phyloP scores from a whole-genome alignment of 331 rosid genomes.

The Malus hybrid region DNA sequence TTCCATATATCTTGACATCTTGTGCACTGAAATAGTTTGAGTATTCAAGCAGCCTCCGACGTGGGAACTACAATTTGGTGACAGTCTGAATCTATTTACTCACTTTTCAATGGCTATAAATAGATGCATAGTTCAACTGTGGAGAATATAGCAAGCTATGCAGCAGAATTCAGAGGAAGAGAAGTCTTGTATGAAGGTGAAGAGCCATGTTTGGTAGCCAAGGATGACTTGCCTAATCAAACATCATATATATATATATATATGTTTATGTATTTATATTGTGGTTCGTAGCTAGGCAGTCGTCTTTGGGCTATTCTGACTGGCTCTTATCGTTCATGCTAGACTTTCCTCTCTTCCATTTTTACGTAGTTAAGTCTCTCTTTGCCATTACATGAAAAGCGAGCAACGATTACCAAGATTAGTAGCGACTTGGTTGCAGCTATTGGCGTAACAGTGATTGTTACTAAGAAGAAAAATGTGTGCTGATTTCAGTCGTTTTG shows the following conservation, averaged over 20 bases:
- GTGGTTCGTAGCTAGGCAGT: neutral
- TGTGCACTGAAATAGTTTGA: no score
- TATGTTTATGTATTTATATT: no score
- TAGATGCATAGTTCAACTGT: neutral
- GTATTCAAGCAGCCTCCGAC: no score
- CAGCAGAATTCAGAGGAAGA: slow-evolving; percentile 24
- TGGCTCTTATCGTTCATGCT: slow-evolving; percentile 52
- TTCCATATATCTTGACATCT: no score
- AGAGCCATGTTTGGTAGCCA: slow-evolving; percentile 56
- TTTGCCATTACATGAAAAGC: no score
- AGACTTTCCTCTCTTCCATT: slow-evolving; percentile 43
- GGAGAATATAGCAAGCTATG: neutral
- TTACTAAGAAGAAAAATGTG: no score
- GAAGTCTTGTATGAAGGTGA: slow-evolving; percentile 51
- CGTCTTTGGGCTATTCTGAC: slow-evolving; percentile 34
- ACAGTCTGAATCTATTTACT: neutral
- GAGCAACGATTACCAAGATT: no score
- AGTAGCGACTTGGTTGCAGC: no score
- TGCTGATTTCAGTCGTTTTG: no score
- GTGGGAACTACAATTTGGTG: neutral
- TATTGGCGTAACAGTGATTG: no score
- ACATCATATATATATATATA: neutral
- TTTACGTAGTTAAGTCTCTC: no score
- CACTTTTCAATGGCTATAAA: slow-evolving; percentile 28
- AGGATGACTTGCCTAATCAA: slow-evolving; percentile 16